These are phyloP conservation scores for Funneliformis geosporum DNA, from an alignment of 192 early-diverging fungal species.

Conservation along the genomic window DNA sequence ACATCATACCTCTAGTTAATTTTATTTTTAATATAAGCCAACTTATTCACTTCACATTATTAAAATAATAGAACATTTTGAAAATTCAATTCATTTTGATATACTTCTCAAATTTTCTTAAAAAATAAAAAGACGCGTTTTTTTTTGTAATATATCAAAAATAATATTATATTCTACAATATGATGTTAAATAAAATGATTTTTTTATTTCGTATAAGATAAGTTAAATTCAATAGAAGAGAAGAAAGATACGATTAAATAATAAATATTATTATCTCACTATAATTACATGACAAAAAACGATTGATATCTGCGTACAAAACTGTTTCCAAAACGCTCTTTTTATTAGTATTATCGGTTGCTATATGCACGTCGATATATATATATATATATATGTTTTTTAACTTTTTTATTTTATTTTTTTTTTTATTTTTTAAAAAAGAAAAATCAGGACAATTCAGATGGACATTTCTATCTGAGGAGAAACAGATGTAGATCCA, in stretches of 20 bases:
- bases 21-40: too few species aligned
- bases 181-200: too few species aligned
- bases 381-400: too few species aligned
- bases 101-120: too few species aligned
- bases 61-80: too few species aligned
- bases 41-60: too few species aligned
- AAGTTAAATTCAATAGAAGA: neutral
- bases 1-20: too few species aligned
- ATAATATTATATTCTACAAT: neutral
- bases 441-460: neutral
- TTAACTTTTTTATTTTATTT: neutral
- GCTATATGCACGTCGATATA: neutral
- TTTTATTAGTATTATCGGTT: neutral
- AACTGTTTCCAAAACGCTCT: neutral
- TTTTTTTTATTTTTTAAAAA: neutral
- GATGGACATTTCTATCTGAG: neutral
- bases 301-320: neutral
- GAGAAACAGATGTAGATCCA: neutral
- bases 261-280: neutral
- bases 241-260: neutral
- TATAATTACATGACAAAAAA: neutral
- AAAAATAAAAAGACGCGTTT: too few species aligned
- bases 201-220: neutral
- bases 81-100: too few species aligned
- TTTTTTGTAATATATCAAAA: neutral